These are phyloP conservation scores for Zasmidium citrigriseum DNA, from an alignment of 2,329 filamentous ascomycete species.

Conservation along the genomic window DNA sequence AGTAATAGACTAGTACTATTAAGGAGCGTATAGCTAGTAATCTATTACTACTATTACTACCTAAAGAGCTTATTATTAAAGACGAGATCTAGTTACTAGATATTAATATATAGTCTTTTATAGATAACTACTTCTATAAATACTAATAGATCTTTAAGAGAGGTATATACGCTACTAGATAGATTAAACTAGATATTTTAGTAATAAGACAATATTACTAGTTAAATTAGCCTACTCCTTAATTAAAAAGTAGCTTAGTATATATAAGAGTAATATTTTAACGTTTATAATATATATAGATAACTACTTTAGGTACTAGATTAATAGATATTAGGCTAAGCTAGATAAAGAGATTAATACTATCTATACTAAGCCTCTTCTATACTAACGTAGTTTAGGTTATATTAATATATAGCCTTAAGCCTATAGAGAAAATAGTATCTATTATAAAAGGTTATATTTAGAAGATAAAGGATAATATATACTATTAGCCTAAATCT, in stretches of 20 bases:
- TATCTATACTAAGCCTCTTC: not conserved
- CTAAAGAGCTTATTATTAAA: not conserved
- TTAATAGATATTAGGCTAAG: not conserved
- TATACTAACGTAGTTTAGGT: not conserved
- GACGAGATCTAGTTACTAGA: not conserved
- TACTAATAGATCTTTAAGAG: not conserved
- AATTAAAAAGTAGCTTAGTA: not conserved
- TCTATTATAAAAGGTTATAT: not conserved
- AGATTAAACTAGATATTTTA: not conserved
- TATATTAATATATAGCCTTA: not conserved
- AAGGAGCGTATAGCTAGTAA: no score
- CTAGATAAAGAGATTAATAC: not conserved
- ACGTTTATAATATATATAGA: not conserved
- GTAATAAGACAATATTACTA: not conserved
- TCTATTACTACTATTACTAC: no score
- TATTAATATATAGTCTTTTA: not conserved
- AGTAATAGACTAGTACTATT: not conserved
- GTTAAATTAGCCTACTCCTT: not conserved
- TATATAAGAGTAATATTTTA: not conserved
- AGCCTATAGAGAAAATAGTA: not conserved
- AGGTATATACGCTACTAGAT: not conserved
- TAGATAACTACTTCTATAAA: not conserved
- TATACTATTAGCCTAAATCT: not conserved
- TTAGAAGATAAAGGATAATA: not conserved
- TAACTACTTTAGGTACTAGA: not conserved